Conservation (phyloP, 495 filamentous ascomycete species). For the Penicillium salamii region DNA sequence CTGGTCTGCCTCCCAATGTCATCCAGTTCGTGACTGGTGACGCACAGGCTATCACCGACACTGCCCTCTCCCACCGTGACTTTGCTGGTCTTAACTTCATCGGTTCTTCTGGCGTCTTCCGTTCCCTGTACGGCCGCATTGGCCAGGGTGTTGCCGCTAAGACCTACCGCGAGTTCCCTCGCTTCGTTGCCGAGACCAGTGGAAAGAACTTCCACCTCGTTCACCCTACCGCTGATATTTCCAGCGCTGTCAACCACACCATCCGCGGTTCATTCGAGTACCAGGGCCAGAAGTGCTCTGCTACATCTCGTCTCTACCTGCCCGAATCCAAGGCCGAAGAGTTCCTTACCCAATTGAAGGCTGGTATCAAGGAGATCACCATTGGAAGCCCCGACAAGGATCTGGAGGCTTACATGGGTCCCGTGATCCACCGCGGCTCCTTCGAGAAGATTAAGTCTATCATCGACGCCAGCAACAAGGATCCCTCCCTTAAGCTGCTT, state of each 20-base stretch:
- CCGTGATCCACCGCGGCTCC: slow-evolving; percentile 69
- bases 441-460: slow-evolving; percentile 68
- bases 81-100: slow-evolving; percentile 80
- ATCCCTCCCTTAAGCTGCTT: slow-evolving; percentile 60
- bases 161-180: slow-evolving; percentile 70
- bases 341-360: slow-evolving; percentile 55
- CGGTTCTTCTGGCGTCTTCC: slow-evolving; percentile 79
- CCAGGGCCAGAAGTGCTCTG: slow-evolving; percentile 87
- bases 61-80: slow-evolving; percentile 63
- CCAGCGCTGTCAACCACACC: slow-evolving; percentile 76
- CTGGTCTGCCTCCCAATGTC: slow-evolving; percentile 74
- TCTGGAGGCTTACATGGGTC: slow-evolving; percentile 67
- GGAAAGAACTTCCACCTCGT: slow-evolving; percentile 92
- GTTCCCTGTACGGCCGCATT: slow-evolving; percentile 68
- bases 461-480: slow-evolving; percentile 67
- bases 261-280: slow-evolving; percentile 87
- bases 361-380: slow-evolving; percentile 31
- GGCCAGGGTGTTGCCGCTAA: slow-evolving; percentile 65
- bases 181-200: slow-evolving; percentile 82
- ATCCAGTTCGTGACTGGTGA: slow-evolving; percentile 83
- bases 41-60: slow-evolving; percentile 67
- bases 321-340: slow-evolving; percentile 61
- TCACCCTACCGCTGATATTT: slow-evolving; percentile 68
- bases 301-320: slow-evolving; percentile 74
- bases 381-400: slow-evolving; percentile 61